Evolutionary conservation across 2,329 filamentous ascomycete genomes (phyloP), one percentile per base, ranked within the genome.

Genomic region (Aspergillus neotritici): DNA sequence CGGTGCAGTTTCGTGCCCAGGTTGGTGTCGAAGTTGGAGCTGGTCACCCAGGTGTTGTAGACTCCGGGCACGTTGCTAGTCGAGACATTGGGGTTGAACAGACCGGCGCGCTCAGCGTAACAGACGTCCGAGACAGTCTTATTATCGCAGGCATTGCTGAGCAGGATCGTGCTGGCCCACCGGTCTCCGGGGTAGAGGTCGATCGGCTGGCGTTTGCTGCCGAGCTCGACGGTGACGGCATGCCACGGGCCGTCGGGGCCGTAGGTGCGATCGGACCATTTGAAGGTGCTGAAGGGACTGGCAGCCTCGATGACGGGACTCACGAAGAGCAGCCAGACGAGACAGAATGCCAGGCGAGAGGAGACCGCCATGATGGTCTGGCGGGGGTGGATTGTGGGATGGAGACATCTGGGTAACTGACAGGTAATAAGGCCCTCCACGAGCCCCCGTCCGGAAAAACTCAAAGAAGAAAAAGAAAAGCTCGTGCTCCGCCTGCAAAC

Each of bases 211-310:
- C 13, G 17, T 7, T 17, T 21, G 12, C 28, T 41, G 12, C 35
- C 38, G 3, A 57, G 29, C 3, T 30, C 16, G 8, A 56, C 46
- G 13, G 21, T 30, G 29, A 50, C 45, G 7, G 54, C 54, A 8
- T 53, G 45, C 54, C 54, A 57, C 31, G 54, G 54, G 4, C 54
- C 54, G 37, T 57, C 54, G 2, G 44, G 43, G 1, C 48, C 47
- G 25, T 38, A 50, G 5, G 9, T 41, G 31, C 37, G 29, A 13
- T 34, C 28, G 4, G 46, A 49, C 43, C 43, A 49, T 13, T 34
- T 43, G 25, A 48, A 25, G 21, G 21, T 25, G 21, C 21, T 25
- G 21, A 25, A 25, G 5, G 21, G 21, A 25, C 21, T 25, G 6
- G 21, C 21, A 8, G 21, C 21, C 21, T 25, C 21, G 21, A 8